These are phyloP conservation scores for Parathielavia appendiculata DNA, from an alignment of 495 filamentous ascomycete genomes.

Conservation along the genomic window DNA sequence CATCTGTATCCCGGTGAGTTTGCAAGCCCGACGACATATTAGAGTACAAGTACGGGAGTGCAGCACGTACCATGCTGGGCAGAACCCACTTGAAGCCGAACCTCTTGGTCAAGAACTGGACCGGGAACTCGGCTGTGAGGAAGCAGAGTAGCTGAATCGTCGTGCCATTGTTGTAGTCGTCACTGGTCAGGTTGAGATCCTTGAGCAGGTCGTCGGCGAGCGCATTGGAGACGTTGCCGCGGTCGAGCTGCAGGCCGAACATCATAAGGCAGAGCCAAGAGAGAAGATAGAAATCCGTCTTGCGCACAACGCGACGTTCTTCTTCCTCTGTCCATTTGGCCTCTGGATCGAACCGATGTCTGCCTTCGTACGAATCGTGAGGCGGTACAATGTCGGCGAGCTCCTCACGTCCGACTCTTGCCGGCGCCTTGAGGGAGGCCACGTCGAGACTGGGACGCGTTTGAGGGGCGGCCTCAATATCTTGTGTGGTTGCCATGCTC, in stretches of 20 bases:
- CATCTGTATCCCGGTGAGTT: slow-evolving; percentile 44
- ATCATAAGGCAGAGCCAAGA: slow-evolving; percentile 17
- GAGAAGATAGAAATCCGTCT: neutral
- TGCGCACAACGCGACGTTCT: neutral
- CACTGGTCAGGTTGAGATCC: slow-evolving; percentile 30
- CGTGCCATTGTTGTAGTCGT: slow-evolving; percentile 56
- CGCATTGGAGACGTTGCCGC: slow-evolving; percentile 28
- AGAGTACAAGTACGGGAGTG: no score
- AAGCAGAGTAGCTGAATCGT: slow-evolving; percentile 68
- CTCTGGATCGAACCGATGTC: neutral
- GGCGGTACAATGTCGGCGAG: no score
- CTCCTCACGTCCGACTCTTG: no score
- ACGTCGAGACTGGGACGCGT: no score
- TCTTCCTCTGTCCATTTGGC: neutral
- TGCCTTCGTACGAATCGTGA: neutral
- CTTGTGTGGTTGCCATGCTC: no score
- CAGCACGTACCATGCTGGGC: no score
- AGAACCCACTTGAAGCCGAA: slow-evolving; percentile 86
- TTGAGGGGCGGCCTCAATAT: no score
- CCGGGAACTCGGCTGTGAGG: slow-evolving; percentile 64
- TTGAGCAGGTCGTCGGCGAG: slow-evolving; percentile 36
- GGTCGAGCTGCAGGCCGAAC: slow-evolving; percentile 26
- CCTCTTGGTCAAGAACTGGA: slow-evolving; percentile 63
- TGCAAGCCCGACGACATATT: no score
- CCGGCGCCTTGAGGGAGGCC: no score